Percentiles rank a stretch among this genome's conserved stretches.
These are phyloP conservation scores for Diaporthe batatas DNA, from an alignment of 2,329 filamentous ascomycete species.

Conservation along the genomic window DNA sequence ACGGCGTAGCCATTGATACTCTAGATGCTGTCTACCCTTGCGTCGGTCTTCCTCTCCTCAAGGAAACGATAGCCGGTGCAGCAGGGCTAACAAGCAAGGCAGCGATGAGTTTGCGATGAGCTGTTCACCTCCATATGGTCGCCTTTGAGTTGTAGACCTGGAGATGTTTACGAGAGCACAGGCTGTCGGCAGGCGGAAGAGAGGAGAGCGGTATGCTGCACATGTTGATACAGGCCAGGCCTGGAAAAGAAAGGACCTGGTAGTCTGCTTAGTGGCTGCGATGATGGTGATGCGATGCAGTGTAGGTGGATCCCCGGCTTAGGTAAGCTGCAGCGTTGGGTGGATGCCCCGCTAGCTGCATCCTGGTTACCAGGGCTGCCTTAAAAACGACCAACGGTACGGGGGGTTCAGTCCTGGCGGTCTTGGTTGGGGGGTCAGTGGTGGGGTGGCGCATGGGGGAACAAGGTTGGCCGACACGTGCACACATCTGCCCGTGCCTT, in stretches of 20 bases:
- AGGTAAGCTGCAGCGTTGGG: conserved; percentile 26
- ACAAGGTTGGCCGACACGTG: conserved; percentile 29
- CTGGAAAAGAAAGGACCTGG: background rate
- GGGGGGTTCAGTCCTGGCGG: no score
- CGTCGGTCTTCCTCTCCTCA: background rate
- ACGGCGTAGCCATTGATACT: conserved; percentile 4
- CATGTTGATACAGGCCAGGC: background rate
- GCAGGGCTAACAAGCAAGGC: no score
- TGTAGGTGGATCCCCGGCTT: conserved; percentile 6
- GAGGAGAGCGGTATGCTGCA: background rate
- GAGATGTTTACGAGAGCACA: background rate
- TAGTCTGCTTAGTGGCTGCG: background rate
- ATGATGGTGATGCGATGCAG: background rate
- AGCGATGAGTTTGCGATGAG: background rate
- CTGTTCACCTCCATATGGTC: background rate
- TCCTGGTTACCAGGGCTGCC: conserved; percentile 9
- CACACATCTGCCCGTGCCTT: background rate
- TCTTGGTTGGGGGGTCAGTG: background rate
- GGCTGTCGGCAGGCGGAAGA: no score
- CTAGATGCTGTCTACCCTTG: background rate
- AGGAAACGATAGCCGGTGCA: background rate
- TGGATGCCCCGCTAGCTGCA: background rate
- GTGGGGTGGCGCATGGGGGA: conserved; percentile 4
- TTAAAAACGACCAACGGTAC: background rate
- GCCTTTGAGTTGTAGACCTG: background rate